Base-by-base conservation (phyloP, 768 basidiomycete genomes). In the Brasilioporus rufonigricans region DNA sequence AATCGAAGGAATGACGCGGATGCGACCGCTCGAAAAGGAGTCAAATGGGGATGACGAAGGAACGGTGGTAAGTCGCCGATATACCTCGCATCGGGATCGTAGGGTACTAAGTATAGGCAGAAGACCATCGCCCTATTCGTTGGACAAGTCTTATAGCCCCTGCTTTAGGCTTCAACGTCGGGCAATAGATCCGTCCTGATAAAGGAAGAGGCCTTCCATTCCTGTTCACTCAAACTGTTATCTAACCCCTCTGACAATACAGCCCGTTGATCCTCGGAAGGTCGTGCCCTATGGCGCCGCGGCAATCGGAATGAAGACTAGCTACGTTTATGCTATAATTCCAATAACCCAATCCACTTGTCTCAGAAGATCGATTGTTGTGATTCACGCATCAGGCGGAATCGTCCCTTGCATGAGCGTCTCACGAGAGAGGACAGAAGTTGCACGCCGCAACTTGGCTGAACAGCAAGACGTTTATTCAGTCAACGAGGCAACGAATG, bases 181-280 rank as follows among this genome's bases (percentile, higher is more conserved):
- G 44, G 23, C 29, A 29, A 26, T 5, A 41, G 47, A 60, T 63
- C 44, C 16, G 24, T 33, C 44, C 44, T 47, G 59, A 50, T 62
- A 46, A 52, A 33, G 47, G 23, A 41, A 52, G 41, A 36, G 29
- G 21, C 19, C 21, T 40, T 39, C 44, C 41, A 29, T 48, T 43
- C 45, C 40, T 46, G 41, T 18, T 44, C 27, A 13, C 29, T n/a
- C n/a, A n/a, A n/a, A n/a, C n/a, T 47, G 8, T 44, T 27, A 39
- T 56, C 44, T 24, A 36, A 13, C 29, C 57, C 43, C 35, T 36
- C 44, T 33, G 26, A 38, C 52, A 44, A 41, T 24, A 40, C 36
- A 39, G 48, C 14, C 48, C 21, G 61, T 55, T 58, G 51, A 53
- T 61, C 61, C 36, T 45, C 24, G 32, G 48, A 57, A 44, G 57